Percentiles rank a stretch among this genome's conserved stretches.
These are phyloP conservation scores for Solanum aculeatissimum DNA, from an alignment of 305 asterid species.

Conservation along the genomic window DNA sequence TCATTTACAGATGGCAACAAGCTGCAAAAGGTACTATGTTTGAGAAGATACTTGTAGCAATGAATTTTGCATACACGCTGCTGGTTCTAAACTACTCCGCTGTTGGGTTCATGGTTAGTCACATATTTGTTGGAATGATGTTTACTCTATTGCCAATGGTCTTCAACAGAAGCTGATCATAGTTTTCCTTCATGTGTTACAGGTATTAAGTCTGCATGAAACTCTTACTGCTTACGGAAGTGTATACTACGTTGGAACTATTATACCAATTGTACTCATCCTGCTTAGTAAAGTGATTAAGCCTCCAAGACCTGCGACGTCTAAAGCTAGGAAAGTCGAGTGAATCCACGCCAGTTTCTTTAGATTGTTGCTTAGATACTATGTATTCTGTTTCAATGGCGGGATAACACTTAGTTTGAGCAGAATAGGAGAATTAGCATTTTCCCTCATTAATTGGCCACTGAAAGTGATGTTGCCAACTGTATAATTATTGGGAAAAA, in stretches of 20 bases:
- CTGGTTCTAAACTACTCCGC: slow-evolving; percentile 77
- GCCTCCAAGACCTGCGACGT: slow-evolving; percentile 60
- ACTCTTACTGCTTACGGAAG: slow-evolving; percentile 74
- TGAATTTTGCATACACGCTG: slow-evolving; percentile 65
- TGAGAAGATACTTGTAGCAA: slow-evolving; percentile 35
- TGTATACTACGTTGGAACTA: slow-evolving; percentile 77
- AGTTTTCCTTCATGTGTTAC: not conserved
- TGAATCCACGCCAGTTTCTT: slow-evolving; percentile 23
- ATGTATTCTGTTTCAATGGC: not conserved
- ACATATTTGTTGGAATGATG: not conserved
- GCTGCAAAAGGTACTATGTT: slow-evolving; percentile 30
- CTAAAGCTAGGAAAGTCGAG: slow-evolving; percentile 65
- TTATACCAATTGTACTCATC: slow-evolving; percentile 51
- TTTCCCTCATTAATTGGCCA: not conserved
- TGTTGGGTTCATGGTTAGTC: slow-evolving; percentile 81
- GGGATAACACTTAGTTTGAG: not conserved
- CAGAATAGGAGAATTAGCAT: not conserved
- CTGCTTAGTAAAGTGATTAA: slow-evolving; percentile 67
- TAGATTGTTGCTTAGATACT: not conserved
- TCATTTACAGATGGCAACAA: slow-evolving; percentile 90
- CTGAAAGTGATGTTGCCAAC: not conserved
- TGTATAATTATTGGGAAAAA: not conserved
- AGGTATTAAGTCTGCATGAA: slow-evolving; percentile 84
- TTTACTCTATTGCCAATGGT: not conserved
- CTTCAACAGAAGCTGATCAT: not conserved